Percentiles rank a stretch among this genome's conserved stretches.
These are phyloP conservation scores for Lentinula lateritia DNA, from an alignment of 768 basidiomycete species.

Conservation along the genomic window DNA sequence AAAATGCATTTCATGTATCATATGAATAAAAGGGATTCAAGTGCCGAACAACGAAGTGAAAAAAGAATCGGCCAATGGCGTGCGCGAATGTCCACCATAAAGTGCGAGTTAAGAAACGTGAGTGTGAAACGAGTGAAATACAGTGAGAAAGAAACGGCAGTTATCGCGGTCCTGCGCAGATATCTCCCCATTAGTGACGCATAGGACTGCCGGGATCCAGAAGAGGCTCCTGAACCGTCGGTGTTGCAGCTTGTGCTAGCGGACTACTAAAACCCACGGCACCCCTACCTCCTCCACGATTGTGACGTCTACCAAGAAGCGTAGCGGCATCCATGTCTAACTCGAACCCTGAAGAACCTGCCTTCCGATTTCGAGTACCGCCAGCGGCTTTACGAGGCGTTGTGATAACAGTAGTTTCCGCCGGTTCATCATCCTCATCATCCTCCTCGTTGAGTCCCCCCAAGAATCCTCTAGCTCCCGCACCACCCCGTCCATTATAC, in stretches of 20 bases:
- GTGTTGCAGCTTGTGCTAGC: constrained; percentile 1
- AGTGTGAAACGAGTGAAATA: not conserved
- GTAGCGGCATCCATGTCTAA: constrained; percentile 86
- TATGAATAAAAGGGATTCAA: not conserved
- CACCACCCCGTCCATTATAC: constrained; percentile 74
- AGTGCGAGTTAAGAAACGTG: no score
- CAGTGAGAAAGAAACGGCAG: not conserved
- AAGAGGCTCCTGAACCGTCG: not conserved
- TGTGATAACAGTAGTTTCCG: constrained; percentile 15
- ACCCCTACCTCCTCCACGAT: constrained; percentile 20
- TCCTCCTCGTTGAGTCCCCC: constrained; percentile 91
- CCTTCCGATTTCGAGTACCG: not conserved
- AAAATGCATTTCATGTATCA: not conserved
- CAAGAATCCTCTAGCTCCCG: constrained; percentile 73
- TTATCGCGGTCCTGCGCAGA: not conserved
- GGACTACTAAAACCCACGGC: constrained; percentile 8
- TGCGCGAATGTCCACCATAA: not conserved
- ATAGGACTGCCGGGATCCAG: constrained; percentile 12
- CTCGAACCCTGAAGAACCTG: constrained; percentile 52
- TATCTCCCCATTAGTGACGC: not conserved
- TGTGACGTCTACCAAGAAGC: constrained; percentile 68
- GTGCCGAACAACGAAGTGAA: not conserved
- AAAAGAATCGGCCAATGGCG: not conserved
- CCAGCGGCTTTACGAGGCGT: not conserved
- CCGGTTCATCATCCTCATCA: constrained; percentile 48